A percentile compares a stretch with the other conserved stretches of the same genome.
These are phyloP conservation scores for Beauveria sp. DNA, from an alignment of 2,329 filamentous ascomycete genomes.

Conservation along the genomic window DNA sequence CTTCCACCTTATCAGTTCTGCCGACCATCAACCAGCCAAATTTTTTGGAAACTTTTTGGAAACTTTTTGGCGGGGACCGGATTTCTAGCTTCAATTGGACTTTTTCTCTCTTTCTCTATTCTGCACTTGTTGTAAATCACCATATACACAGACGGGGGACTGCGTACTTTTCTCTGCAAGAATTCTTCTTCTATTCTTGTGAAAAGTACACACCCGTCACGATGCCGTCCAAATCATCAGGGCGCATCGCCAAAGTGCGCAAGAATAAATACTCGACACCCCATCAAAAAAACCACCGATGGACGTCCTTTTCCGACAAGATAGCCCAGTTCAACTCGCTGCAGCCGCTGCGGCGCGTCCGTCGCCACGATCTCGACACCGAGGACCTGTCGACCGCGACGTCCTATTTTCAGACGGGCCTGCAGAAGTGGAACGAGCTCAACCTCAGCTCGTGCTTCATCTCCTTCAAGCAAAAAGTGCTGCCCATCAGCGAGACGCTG, in stretches of 20 bases:
- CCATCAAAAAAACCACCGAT: conserved; percentile 78
- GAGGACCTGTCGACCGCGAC: conserved; percentile 67
- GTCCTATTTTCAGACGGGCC: conserved; percentile 78
- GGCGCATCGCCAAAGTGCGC: conserved; percentile 60
- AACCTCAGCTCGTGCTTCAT: conserved; percentile 80
- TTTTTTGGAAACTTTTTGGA: conserved; percentile 21
- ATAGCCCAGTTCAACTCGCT: conserved; percentile 83
- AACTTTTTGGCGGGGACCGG: conserved; percentile 15
- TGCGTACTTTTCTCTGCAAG: conserved; percentile 13
- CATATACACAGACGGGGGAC: conserved; percentile 2
- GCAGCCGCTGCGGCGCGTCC: conserved; percentile 85
- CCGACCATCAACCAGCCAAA: conserved; percentile 27
- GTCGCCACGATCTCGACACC: conserved; percentile 74
- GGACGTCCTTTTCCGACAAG: conserved; percentile 85
- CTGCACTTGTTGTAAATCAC: conserved; percentile 8
- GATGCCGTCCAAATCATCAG: conserved; percentile 56
- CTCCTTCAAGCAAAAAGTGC: conserved; percentile 66
- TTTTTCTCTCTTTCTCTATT: conserved; percentile 15
- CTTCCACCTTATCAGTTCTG: conserved; percentile 26
- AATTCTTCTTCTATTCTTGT: conserved; percentile 4
- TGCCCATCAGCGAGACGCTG: conserved; percentile 78
- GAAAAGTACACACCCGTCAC: conserved; percentile 26
- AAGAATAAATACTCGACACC: conserved; percentile 64
- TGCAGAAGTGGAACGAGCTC: conserved; percentile 86
- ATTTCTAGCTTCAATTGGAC: conserved; percentile 9